These are phyloP conservation scores for Pseudogymnoascus sp. DNA, from an alignment of 2,329 filamentous ascomycete species.

Conservation along the genomic window DNA sequence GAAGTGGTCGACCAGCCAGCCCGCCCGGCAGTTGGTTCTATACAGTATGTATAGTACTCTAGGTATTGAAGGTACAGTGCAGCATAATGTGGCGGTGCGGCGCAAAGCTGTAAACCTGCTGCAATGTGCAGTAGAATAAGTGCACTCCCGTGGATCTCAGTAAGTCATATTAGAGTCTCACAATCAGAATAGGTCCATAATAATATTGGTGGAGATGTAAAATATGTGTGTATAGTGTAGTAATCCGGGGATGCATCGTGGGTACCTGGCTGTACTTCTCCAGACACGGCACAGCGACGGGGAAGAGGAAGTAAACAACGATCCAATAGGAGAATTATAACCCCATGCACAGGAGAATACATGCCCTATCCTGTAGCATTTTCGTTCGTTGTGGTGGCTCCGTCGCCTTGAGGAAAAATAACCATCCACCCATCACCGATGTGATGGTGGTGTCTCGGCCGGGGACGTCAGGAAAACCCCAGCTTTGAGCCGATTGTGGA, in stretches of 20 bases:
- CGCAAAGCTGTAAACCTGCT: neutral
- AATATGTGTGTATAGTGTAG: neutral
- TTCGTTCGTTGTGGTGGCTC: neutral
- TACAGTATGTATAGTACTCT: neutral
- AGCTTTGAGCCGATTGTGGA: neutral
- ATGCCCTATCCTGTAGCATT: neutral
- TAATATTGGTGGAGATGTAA: neutral
- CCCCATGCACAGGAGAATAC: neutral
- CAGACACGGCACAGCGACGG: neutral
- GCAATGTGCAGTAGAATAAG: neutral
- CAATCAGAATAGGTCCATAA: neutral
- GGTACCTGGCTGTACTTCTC: neutral
- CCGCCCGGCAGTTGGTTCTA: neutral
- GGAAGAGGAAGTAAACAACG: neutral
- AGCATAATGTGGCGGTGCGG: neutral
- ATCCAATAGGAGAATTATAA: neutral
- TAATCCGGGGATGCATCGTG: neutral
- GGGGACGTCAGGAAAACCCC: neutral
- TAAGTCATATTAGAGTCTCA: neutral
- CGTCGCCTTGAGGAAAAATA: neutral
- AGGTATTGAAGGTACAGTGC: neutral
- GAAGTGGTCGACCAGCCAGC: neutral
- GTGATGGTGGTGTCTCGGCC: neutral
- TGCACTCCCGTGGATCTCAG: neutral
- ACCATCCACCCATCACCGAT: constrained; percentile 1